Evolutionary conservation across 768 basidiomycete genomes (phyloP), one percentile per base, ranked within the genome.

Genomic region (Lyophyllum atratum): DNA sequence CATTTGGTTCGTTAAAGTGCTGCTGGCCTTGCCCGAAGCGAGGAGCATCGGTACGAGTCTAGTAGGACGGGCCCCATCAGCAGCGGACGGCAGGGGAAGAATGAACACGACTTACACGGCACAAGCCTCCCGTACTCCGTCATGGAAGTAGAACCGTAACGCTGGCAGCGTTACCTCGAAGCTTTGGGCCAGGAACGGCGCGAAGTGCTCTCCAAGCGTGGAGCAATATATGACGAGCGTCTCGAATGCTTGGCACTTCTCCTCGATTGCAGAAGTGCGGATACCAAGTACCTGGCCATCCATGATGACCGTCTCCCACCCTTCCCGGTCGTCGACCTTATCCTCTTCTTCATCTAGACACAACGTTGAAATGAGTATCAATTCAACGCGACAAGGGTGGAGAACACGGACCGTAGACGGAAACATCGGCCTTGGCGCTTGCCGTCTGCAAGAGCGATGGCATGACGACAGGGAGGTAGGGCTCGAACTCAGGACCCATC

Each of bases 211-310:
- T 0, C 83, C 82, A 0, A 93, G 78, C 4, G 87, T 85, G 40
- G 85, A 87, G 59, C 85, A 86, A 66, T 92, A 89, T 21, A 92
- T 88, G 14, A 92, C 84, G 7, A 93, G 78, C n/a, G 90, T 92
- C 65, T 92, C 90, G 61, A 93, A 92, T 2, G 92, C 92, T 65
- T 91, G 89, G 55, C 90, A 91, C 65, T 93, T 93, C 62, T 94
- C 91, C 66, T 93, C 92, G 63, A 94, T 85, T 0, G 84, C 83
- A 0, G 89, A 85, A 2, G 91, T 93, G 53, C 87, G 82, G 59
- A 93, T 90, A 1, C 88, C 89, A 24, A 92, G 79, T 17, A 84
- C 81, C 48, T 87, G 86, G 0, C 92, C 92, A 48, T 92, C 89
- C 78, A 92, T 83, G 6, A 80, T 77, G 58, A 93, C 80, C 1